Base-by-base conservation (phyloP, 139 green algal species). In the Chlorella sp. region DNA sequence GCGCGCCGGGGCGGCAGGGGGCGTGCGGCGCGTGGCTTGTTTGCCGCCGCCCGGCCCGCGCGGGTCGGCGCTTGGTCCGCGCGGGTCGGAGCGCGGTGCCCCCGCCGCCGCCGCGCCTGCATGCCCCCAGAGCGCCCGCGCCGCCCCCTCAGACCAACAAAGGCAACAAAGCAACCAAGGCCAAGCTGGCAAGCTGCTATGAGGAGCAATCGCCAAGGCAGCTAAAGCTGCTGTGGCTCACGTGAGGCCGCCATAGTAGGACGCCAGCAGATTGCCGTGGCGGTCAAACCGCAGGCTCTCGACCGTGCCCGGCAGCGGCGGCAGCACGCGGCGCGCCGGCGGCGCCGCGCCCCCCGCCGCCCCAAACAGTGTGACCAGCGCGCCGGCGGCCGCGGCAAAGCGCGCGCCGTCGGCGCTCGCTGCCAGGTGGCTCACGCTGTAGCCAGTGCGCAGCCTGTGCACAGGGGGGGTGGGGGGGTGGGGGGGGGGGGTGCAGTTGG, bases 231-330 rank as follows among this genome's bases (percentile, higher is more conserved):
- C n/a, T n/a, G n/a, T n/a, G n/a, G n/a, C n/a, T n/a, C n/a, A 12
- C n/a, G n/a, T 81, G 14, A 72, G 55, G 35, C 77, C 77, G 33
- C 70, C 70, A 35, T 83, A 67, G 59, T 77, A 83, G 36, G 31
- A 35, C 35, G 68, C 67, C 66, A 77, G 42, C 33, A 83, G 63
- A 33, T 67, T 72, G 55, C 77, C 68, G 3, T n/a, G n/a, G 5
- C 55, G 33, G 66, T 83, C 68, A 41, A 59, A 83, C 35, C 51
- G 53, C 64, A 83, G 43, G 43, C 25, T 41, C 67, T 83, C 77
- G 29, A 83, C 77, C 36, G 68, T 77, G 55, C 62, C 48, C 43
- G 46, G 35, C 35, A 83, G 36, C 6, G 67, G 77, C 0, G 45
- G 29, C 55, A 77, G 27, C 35, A 68, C 67, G 4, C 25, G 38